Evolutionary conservation across 2,329 filamentous ascomycete genomes (phyloP).

Genomic region (Aspergillus sp.): DNA sequence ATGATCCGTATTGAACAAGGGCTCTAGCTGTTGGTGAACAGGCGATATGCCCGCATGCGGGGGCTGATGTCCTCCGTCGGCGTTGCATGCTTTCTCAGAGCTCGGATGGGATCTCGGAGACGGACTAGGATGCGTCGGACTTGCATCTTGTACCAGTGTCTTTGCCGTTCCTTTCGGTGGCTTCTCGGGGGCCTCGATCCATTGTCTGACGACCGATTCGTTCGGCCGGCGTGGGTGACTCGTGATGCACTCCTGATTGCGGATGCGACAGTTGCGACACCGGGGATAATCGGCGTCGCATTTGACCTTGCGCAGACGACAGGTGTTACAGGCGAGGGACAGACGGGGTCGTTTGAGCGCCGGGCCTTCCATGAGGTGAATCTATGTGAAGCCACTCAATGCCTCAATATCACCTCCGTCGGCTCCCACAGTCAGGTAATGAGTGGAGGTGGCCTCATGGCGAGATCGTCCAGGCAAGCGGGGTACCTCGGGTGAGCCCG

Average conservation of each 20-base stretch:
- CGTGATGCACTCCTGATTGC: constrained; percentile 22
- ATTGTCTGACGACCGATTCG: constrained; percentile 12
- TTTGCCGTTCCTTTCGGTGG: background rate
- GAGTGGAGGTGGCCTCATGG: too few relatives aligned
- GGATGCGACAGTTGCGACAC: constrained; percentile 26
- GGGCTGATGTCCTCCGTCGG: background rate
- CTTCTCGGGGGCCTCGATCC: constrained; percentile 13
- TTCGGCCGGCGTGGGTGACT: constrained; percentile 24
- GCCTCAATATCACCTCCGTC: too few relatives aligned
- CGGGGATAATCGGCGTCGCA: constrained; percentile 28
- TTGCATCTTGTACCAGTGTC: background rate
- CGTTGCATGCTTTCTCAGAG: background rate
- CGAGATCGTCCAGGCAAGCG: too few relatives aligned
- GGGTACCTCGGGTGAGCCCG: too few relatives aligned
- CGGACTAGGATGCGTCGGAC: background rate
- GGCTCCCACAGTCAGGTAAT: too few relatives aligned
- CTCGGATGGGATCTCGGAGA: background rate
- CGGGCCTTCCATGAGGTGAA: constrained; percentile 4
- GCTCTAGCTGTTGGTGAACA: constrained; percentile 14
- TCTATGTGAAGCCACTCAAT: too few relatives aligned
- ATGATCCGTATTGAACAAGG: constrained; percentile 13
- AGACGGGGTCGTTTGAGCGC: constrained; percentile 13
- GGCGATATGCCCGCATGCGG: constrained; percentile 6
- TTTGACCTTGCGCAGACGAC: constrained; percentile 26
- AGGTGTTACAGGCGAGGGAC: constrained; percentile 27